These are phyloP conservation scores for Oryza meyeriana DNA, from an alignment of 176 grass and related monocot genomes.

Conservation along the genomic window DNA sequence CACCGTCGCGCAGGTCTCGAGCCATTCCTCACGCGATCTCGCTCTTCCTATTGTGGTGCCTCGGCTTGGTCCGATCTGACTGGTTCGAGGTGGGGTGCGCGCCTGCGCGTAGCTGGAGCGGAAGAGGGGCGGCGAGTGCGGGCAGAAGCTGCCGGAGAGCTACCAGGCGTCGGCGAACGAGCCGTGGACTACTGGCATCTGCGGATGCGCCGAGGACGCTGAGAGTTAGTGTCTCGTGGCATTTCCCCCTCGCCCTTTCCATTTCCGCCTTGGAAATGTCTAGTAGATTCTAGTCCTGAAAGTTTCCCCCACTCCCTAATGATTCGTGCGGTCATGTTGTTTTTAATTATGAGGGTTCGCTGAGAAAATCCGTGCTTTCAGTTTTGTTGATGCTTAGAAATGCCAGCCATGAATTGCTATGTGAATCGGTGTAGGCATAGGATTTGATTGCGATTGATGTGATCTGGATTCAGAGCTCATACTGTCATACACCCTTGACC, in stretches of 20 bases:
- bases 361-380: not conserved
- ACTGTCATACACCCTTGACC: not conserved
- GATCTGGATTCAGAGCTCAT: not conserved
- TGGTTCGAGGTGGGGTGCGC: not conserved
- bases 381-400: not conserved
- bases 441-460: not conserved
- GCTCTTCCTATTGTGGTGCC: not conserved
- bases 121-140: slow-evolving; percentile 46
- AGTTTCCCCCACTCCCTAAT: not conserved
- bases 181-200: slow-evolving; percentile 62
- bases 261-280: not conserved
- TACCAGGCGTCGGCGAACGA: slow-evolving; percentile 62
- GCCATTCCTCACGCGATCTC: not conserved
- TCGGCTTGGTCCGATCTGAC: not conserved
- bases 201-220: slow-evolving; percentile 57
- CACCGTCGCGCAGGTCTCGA: slow-evolving; percentile 38
- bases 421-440: not conserved
- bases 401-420: not conserved
- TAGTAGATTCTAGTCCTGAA: not conserved
- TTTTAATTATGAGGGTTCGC: not conserved
- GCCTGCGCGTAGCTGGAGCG: slow-evolving; percentile 40
- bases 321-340: not conserved
- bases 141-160: slow-evolving; percentile 50
- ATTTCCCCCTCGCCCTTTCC: not conserved
- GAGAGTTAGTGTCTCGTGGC: slow-evolving; percentile 55